These are phyloP conservation scores for Penicillium sumatraense DNA, from an alignment of 2,329 filamentous ascomycete genomes.

Conservation along the genomic window DNA sequence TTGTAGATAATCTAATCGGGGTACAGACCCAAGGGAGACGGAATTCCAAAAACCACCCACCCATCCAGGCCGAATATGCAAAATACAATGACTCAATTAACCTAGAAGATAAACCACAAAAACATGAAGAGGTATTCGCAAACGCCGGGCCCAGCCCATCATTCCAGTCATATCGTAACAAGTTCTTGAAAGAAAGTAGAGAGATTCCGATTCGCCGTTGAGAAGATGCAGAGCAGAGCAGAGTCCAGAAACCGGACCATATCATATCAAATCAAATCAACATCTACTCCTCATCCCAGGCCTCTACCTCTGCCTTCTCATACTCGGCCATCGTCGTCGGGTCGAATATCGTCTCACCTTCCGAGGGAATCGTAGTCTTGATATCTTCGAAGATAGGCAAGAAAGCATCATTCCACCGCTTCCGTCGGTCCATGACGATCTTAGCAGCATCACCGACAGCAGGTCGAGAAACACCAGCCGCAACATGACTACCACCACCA, in stretches of 20 bases:
- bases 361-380: slow-evolving; percentile 72
- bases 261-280: too few relatives aligned
- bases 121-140: slow-evolving; percentile 13
- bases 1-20: too few relatives aligned
- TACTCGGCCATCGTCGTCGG: slow-evolving; percentile 72
- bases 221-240: slow-evolving; percentile 6
- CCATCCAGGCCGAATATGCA: not conserved
- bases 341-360: slow-evolving; percentile 75
- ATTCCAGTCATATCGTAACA: slow-evolving; percentile 25
- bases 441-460: slow-evolving; percentile 87
- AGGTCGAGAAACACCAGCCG: slow-evolving; percentile 53
- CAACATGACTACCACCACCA: slow-evolving; percentile 68
- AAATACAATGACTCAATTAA: not conserved
- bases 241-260: not conserved
- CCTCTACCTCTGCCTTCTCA: slow-evolving; percentile 76
- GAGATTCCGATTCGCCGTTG: not conserved
- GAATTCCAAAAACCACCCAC: not conserved
- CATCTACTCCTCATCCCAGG: slow-evolving; percentile 75
- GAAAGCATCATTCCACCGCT: slow-evolving; percentile 88
- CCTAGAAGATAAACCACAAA: slow-evolving; percentile 4
- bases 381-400: slow-evolving; percentile 89
- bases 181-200: slow-evolving; percentile 8
- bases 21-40: not conserved
- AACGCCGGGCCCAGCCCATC: slow-evolving; percentile 25
- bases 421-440: slow-evolving; percentile 87